Percentiles rank a stretch among this genome's conserved stretches.
Conservation (phyloP, 2,329 filamentous ascomycete species). For the Ambrosiella beaveri region DNA sequence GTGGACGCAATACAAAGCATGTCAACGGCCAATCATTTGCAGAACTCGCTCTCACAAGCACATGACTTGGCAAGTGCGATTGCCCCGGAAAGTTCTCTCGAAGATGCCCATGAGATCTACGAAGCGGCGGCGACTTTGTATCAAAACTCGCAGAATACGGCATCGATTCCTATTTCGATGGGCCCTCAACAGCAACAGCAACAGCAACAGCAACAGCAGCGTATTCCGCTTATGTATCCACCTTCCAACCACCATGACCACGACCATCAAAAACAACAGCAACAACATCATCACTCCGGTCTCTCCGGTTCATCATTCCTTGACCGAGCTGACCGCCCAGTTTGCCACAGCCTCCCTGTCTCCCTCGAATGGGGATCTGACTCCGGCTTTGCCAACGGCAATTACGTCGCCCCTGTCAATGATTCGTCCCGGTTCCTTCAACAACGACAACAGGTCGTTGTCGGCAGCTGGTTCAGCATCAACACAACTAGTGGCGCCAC, state of each 20-base stretch:
- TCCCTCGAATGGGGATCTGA: conserved; percentile 52
- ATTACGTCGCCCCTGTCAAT: conserved; percentile 41
- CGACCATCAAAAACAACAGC: background rate
- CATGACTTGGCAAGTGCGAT: conserved; percentile 1
- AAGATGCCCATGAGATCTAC: conserved; percentile 10
- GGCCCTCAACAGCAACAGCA: background rate
- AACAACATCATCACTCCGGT: background rate
- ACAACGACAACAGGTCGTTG: conserved; percentile 27
- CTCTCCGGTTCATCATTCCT: background rate
- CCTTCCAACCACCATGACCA: too few relatives aligned
- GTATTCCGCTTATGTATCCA: background rate
- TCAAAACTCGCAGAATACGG: conserved; percentile 3
- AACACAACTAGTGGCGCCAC: conserved; percentile 33
- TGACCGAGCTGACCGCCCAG: background rate
- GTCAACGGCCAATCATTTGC: background rate
- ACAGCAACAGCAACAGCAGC: background rate
- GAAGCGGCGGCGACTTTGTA: conserved; percentile 13
- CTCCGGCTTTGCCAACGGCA: conserved; percentile 38
- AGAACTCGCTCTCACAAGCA: background rate
- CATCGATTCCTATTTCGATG: background rate
- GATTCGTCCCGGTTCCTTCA: conserved; percentile 27
- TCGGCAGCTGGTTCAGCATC: conserved; percentile 39
- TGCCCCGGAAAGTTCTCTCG: conserved; percentile 2
- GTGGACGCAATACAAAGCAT: background rate
- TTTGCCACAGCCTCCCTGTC: conserved; percentile 1